phyloP scores from a whole-genome alignment of 2,329 filamentous ascomycete genomes.

The Claviceps monticola region DNA sequence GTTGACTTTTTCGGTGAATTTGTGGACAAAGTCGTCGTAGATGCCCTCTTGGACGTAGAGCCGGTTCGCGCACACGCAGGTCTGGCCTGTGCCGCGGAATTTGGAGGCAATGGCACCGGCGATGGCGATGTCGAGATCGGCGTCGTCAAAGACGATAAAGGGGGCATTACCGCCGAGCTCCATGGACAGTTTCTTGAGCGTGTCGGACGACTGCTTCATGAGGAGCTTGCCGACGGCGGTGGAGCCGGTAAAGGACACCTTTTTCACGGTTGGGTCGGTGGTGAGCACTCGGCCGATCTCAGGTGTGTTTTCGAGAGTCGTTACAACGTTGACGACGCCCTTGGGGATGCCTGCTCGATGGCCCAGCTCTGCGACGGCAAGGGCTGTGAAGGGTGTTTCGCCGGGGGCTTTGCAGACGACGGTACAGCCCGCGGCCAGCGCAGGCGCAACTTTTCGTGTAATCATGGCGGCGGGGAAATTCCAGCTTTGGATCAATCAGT shows the following conservation, averaged over 20 bases:
- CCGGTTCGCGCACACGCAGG: constrained; percentile 81
- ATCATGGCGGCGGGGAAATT: constrained; percentile 76
- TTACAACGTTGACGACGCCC: constrained; percentile 84
- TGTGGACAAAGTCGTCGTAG: constrained; percentile 59
- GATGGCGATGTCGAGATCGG: constrained; percentile 75
- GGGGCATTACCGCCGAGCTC: constrained; percentile 92
- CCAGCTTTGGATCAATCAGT: constrained; percentile 37
- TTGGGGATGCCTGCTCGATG: constrained; percentile 78
- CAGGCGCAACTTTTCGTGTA: constrained; percentile 55
- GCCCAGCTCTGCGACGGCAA: constrained; percentile 76
- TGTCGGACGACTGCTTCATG: constrained; percentile 78
- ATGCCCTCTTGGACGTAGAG: constrained; percentile 67
- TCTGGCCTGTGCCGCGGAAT: constrained; percentile 90
- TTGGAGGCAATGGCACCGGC: constrained; percentile 73
- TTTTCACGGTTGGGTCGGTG: constrained; percentile 58
- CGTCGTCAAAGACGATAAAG: constrained; percentile 94
- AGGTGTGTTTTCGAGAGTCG: constrained; percentile 63
- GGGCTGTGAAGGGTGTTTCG: constrained; percentile 83
- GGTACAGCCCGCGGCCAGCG: constrained; percentile 87
- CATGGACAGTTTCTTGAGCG: constrained; percentile 71
- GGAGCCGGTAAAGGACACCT: constrained; percentile 88
- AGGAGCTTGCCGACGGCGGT: constrained; percentile 56
- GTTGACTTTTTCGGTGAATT: constrained; percentile 58
- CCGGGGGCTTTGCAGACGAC: constrained; percentile 83
- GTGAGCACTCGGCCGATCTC: constrained; percentile 68